Evolutionary conservation across 2,329 filamentous ascomycete species (phyloP).

Genomic region (Eutypella sp.): DNA sequence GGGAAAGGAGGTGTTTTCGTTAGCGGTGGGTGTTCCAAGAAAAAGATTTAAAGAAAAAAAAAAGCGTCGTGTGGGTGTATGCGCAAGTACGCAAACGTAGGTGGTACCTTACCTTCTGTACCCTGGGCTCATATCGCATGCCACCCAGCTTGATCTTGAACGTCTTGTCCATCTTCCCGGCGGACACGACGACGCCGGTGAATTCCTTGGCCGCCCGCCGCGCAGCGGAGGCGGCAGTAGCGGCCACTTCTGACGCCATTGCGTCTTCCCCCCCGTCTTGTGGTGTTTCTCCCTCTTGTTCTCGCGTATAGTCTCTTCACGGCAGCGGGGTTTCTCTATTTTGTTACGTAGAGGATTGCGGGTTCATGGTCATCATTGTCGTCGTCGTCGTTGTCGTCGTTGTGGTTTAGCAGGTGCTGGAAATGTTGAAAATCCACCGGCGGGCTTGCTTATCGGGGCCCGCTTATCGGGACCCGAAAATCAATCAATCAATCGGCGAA

Average conservation of each 20-base stretch:
- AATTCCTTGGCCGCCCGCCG: constrained; percentile 45
- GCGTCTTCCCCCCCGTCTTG: no score
- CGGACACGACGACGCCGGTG: constrained; percentile 69
- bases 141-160: constrained; percentile 71
- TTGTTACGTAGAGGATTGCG: no score
- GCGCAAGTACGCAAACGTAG: constrained; percentile 8
- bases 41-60: not conserved
- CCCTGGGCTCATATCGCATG: constrained; percentile 65
- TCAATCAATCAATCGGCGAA: no score
- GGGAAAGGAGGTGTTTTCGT: not conserved
- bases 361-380: no score
- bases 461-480: no score
- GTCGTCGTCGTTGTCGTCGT: no score
- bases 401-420: no score
- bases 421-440: no score
- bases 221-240: constrained; percentile 25
- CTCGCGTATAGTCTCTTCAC: not conserved
- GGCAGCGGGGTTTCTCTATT: no score
- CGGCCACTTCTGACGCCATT: constrained; percentile 14
- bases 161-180: constrained; percentile 72
- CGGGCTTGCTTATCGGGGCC: no score
- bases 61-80: not conserved
- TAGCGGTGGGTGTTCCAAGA: not conserved
- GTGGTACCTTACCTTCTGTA: constrained; percentile 77
- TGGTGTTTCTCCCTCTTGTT: not conserved